Evolutionary conservation across 1,284 basidiomycete species (phyloP).

Genomic region (Leccinum pachyderme): DNA sequence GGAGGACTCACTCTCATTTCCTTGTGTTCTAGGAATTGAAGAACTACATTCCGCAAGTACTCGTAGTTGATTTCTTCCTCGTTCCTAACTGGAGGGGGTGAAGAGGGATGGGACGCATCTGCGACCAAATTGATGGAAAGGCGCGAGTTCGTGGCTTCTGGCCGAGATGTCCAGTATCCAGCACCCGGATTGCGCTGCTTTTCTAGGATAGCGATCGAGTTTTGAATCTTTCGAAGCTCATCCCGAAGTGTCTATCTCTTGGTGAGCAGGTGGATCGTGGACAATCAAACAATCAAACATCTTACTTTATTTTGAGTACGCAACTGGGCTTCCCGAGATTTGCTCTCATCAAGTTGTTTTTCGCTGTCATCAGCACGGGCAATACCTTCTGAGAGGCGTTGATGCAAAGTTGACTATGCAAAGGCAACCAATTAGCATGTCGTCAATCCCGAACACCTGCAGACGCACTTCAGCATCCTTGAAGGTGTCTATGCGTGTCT

Average conservation of each 20-base stretch:
- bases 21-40: constrained; percentile 90
- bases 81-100: constrained; percentile 41
- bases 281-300: background rate
- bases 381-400: constrained; percentile 44
- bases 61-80: constrained; percentile 95
- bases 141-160: constrained; percentile 42
- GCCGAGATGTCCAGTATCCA: constrained; percentile 77
- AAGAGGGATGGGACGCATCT: constrained; percentile 40
- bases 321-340: constrained; percentile 62
- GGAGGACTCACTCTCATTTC: constrained; percentile 71
- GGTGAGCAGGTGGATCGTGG: constrained; percentile 2
- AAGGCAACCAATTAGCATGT: background rate
- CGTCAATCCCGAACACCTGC: background rate
- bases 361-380: constrained; percentile 49
- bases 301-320: constrained; percentile 73
- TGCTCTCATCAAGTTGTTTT: constrained; percentile 61
- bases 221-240: constrained; percentile 90
- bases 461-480: constrained; percentile 58
- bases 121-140: constrained; percentile 47
- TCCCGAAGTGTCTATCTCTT: constrained; percentile 73
- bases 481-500: constrained; percentile 47
- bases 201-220: constrained; percentile 85
- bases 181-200: constrained; percentile 89
- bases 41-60: constrained; percentile 89
- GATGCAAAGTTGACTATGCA: constrained; percentile 45